Evolutionary conservation across 352 stramenopile species (phyloP), one percentile per base, ranked within the genome.

Genomic region (Globisporangium viniferum): DNA sequence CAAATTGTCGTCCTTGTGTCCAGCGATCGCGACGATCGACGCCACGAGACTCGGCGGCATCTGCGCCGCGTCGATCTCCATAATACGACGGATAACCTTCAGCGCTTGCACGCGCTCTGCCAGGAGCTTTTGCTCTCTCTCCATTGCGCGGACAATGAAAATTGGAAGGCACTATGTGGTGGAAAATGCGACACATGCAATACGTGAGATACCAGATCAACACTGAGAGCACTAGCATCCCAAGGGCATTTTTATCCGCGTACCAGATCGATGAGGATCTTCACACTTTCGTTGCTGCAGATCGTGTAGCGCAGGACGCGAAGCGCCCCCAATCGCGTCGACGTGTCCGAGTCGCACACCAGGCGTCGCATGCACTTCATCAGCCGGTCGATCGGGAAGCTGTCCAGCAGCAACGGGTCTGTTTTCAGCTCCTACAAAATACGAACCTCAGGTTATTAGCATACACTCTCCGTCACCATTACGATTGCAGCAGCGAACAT

Each of bases 1-100:
- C 77, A 97, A 79, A 63, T 95, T 95, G 72, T 97, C 90, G 65
- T 97, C 90, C 62, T 95, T 94, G 71, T 96, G 88, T 36, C 84
- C 87, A 15, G 89, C 85, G 71, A 96, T 91, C 5, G 90, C 86
- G 41, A 94, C 82, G 44, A 97, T 71, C 8, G 88, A 96, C 22
- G 76, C 69, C 18, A 96, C 89, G n/a, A 97, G 75, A 12, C 82
- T 81, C 51, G 80, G 82, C n/a, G 90, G 89, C 85, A 96, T 91
- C 69, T 91, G 81, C 20, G 81, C 81, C 24, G 82, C 86, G 56
- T 97, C 89, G 63, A 96, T 92, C 51, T 97, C 87, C 73, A 95
- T 89, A 55, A 97, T 80, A 15, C 89, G 77, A 0, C 90, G 82
- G 39, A 93, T 85, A 8, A 96, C 83, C 64, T 97, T 97, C 5